These are phyloP conservation scores for Olyra latifolia DNA, from an alignment of 176 grass and related monocot species.

Conservation along the genomic window DNA sequence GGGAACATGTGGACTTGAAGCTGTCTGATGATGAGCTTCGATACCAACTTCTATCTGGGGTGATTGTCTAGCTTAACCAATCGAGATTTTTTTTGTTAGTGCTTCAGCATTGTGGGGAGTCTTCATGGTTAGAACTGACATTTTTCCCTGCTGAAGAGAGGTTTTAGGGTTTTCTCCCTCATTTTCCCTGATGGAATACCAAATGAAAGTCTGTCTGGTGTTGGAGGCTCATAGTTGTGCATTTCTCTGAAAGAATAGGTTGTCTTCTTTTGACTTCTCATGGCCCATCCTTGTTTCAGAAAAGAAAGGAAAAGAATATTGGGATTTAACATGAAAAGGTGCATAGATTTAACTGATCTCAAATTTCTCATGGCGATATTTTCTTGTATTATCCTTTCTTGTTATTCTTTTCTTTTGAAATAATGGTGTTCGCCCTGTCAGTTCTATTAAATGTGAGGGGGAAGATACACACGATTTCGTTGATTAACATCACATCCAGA, in stretches of 20 bases:
- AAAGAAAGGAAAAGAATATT: constrained; percentile 29
- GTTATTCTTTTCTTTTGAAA: background rate
- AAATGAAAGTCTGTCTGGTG: constrained; percentile 41
- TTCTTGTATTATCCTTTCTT: background rate
- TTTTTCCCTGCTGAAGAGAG: constrained; percentile 41
- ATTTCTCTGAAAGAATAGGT: constrained; percentile 50
- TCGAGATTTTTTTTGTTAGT: constrained; percentile 35
- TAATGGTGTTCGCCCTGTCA: background rate
- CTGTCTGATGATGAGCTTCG: constrained; percentile 22
- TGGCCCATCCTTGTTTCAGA: constrained; percentile 30
- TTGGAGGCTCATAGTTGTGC: constrained; percentile 50
- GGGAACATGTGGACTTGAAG: constrained; percentile 15
- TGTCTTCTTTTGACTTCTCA: constrained; percentile 33
- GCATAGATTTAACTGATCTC: constrained; percentile 36
- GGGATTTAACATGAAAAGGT: constrained; percentile 41
- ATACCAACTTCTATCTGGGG: constrained; percentile 9
- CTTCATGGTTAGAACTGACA: constrained; percentile 39
- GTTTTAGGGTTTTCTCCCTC: constrained; percentile 47
- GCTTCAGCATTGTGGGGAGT: constrained; percentile 37
- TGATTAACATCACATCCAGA: too few relatives aligned
- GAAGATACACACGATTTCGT: too few relatives aligned
- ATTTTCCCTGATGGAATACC: constrained; percentile 49
- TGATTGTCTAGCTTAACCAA: constrained; percentile 51
- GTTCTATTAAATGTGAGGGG: background rate
- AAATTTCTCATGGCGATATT: background rate